Evolutionary conservation across 805 yeast genomes (phyloP).

Genomic region (Kodamaea jinghongensis): DNA sequence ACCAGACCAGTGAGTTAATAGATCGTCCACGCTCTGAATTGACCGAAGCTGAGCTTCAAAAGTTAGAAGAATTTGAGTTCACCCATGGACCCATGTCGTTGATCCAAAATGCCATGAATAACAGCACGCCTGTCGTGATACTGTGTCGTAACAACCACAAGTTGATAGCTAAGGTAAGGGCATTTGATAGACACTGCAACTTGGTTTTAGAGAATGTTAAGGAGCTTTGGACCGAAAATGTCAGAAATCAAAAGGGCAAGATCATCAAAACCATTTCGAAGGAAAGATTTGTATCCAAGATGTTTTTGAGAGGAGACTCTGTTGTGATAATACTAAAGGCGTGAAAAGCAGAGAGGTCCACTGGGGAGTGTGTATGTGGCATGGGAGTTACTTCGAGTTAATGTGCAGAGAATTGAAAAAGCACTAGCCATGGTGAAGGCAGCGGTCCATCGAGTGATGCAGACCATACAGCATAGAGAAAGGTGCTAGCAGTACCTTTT

Average conservation of each 20-base stretch:
- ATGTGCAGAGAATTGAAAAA: no score
- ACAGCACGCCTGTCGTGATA: slow-evolving; percentile 74
- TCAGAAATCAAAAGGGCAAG: slow-evolving; percentile 64
- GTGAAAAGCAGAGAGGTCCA: no score
- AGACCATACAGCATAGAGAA: no score
- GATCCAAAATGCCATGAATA: slow-evolving; percentile 76
- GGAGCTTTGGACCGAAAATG: slow-evolving; percentile 74
- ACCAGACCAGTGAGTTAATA: slow-evolving; percentile 52
- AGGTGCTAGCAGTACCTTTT: no score
- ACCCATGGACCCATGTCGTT: slow-evolving; percentile 88
- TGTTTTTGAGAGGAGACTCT: slow-evolving; percentile 94
- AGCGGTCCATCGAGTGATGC: no score
- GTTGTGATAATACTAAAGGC: slow-evolving; percentile 76
- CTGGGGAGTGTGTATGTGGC: no score
- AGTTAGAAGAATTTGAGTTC: slow-evolving; percentile 86
- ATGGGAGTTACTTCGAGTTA: no score
- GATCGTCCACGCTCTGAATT: slow-evolving; percentile 79
- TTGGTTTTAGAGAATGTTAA: slow-evolving; percentile 89
- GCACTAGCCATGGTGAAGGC: no score
- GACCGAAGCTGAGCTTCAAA: slow-evolving; percentile 72
- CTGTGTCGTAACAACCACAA: slow-evolving; percentile 93
- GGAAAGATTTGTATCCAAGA: slow-evolving; percentile 76
- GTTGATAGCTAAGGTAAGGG: slow-evolving; percentile 83
- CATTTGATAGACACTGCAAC: slow-evolving; percentile 95
- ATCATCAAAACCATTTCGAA: slow-evolving; percentile 63